phyloP scores from a whole-genome alignment of 1,139 yeast species.

The Candida gigantensis region DNA sequence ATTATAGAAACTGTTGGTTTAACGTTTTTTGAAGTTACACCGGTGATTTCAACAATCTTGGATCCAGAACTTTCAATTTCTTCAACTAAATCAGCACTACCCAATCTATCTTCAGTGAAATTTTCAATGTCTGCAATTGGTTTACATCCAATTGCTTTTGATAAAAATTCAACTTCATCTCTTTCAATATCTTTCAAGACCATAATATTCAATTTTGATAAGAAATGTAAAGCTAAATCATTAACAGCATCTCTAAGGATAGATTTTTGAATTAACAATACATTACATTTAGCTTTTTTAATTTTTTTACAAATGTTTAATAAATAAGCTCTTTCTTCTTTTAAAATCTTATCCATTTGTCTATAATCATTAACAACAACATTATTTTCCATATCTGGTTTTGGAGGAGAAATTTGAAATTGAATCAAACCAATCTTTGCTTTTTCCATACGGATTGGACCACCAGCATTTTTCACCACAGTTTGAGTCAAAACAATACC shows the following conservation, averaged over 20 bases:
- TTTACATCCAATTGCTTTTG: conserved; percentile 89
- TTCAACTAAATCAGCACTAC: conserved; percentile 88
- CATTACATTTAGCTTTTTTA: conserved; percentile 96
- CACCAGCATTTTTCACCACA: conserved; percentile 88
- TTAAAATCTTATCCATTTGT: conserved; percentile 97
- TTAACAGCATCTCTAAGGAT: conserved; percentile 96
- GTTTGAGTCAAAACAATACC: conserved; percentile 94
- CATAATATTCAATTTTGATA: conserved; percentile 88
- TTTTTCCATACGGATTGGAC: conserved; percentile 94
- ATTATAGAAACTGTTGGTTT: conserved; percentile 86
- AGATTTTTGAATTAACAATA: conserved; percentile 87
- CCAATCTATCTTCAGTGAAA: conserved; percentile 90
- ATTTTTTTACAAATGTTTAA: conserved; percentile 93
- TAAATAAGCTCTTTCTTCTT: conserved; percentile 94
- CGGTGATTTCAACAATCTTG: conserved; percentile 88
- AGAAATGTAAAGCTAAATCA: conserved; percentile 91
- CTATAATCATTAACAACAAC: conserved; percentile 96
- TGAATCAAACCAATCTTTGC: conserved; percentile 91
- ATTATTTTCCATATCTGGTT: conserved; percentile 98
- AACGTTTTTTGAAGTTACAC: conserved; percentile 58
- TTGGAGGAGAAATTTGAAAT: conserved; percentile 97
- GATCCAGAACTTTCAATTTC: conserved; percentile 93
- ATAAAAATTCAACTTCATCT: conserved; percentile 91
- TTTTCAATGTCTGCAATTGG: conserved; percentile 95
- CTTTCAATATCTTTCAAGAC: conserved; percentile 95